These are phyloP conservation scores for Talaromyces piceae DNA, from an alignment of 2,329 filamentous ascomycete species.

Conservation along the genomic window DNA sequence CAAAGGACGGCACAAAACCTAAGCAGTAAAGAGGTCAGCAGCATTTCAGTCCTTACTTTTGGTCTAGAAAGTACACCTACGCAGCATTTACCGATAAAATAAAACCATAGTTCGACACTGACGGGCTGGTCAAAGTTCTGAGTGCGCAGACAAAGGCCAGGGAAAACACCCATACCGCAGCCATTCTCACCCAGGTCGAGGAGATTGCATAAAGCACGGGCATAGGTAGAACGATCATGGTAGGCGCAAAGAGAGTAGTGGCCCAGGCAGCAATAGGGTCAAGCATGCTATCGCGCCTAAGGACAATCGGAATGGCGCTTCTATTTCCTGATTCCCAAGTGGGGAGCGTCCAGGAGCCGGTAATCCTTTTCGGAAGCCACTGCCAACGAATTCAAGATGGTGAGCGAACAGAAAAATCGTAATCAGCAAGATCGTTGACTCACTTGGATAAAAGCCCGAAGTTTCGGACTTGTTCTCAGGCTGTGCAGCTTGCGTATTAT, in stretches of 20 bases:
- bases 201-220: conserved; percentile 4
- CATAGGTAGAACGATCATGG: conserved; percentile 6
- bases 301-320: background rate
- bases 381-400: background rate
- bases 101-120: background rate
- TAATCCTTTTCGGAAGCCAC: background rate
- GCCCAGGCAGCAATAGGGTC: background rate
- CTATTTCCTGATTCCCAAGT: background rate
- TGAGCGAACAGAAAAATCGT: background rate
- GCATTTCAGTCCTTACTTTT: background rate
- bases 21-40: background rate
- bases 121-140: background rate
- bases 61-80: background rate
- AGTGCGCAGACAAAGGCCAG: background rate
- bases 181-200: conserved; percentile 2
- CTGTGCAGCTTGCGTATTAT: background rate
- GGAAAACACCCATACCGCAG: conserved; percentile 3
- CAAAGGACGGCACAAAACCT: conserved; percentile 10
- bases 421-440: background rate
- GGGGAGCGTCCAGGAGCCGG: background rate
- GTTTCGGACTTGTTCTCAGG: background rate
- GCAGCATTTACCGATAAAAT: conserved; percentile 6
- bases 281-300: background rate
- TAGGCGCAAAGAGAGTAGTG: background rate
- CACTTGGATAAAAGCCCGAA: background rate